Evolutionary conservation across 495 filamentous ascomycete species (phyloP), one percentile per base, ranked within the genome.

Genomic region (Tuber melanosporum): DNA sequence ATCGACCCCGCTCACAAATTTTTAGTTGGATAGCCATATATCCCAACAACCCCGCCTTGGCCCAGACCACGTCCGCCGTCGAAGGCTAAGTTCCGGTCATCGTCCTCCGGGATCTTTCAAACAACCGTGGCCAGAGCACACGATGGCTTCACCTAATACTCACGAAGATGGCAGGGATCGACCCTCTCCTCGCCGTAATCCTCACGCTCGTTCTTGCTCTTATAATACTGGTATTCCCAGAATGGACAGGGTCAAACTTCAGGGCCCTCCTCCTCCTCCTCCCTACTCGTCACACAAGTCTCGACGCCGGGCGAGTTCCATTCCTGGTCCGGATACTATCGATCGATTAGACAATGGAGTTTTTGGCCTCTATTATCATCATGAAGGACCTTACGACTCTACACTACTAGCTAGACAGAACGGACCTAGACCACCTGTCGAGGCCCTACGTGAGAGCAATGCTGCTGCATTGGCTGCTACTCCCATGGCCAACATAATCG

Each of bases 321-420:
- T 91, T 17, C 90, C 92, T 22, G 88, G 90, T 45, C 86, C 92
- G 0, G 95, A 99, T 82, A 86, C 87, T 19, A 94, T 99, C 79
- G 95, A 99, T 84, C 83, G 87, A 4, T 88, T 99, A 0, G 95
- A 97, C 80, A 85, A 86, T 73, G 84, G 86, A 1, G 85, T 90
- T 2, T 87, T 86, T 4, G 86, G 87, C 26, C 85, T 84, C 12
- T 84, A 86, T 3, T 98, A 97, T 81, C 95, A 99, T 83, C 95
- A 99, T 79, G 92, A 92, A 75, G 95, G 95, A 0, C 95, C 95
- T 0, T 99, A 92, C 79, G 95, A 99, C 83, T 93, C 95, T 0
- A 91, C 92, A 6, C 87, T 92, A 70, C 85, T 90, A 9, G 88
- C 92, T 42, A 97, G 84, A 85, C 83, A n/a, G 84, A 89, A 80